Conservation (phyloP, 139 green algal species). For the Coccomyxa sp. region DNA sequence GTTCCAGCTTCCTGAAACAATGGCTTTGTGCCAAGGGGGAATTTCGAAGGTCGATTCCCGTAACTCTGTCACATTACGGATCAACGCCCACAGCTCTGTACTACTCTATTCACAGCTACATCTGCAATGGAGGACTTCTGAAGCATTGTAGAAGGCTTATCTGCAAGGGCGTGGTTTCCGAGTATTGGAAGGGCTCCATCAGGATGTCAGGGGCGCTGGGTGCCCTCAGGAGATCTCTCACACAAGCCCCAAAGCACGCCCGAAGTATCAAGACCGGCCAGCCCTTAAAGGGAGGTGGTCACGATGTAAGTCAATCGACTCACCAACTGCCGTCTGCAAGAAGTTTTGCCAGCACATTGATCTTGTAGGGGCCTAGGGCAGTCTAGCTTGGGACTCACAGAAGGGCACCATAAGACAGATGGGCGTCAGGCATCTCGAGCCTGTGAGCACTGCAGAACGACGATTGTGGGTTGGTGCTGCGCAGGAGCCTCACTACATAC, state of each 20-base stretch:
- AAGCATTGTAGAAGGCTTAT: neutral
- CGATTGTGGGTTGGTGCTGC: neutral
- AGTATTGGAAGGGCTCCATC: neutral
- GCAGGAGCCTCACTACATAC: neutral
- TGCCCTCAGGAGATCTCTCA: neutral
- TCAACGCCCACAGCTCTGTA: neutral
- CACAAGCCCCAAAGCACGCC: neutral
- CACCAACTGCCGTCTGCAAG: neutral
- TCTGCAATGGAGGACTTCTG: neutral
- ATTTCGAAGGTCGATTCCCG: neutral
- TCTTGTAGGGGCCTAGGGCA: neutral
- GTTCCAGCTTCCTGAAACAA: neutral
- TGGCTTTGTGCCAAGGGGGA: no score
- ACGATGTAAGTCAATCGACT: neutral
- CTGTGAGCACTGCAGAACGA: neutral
- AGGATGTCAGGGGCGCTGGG: neutral
- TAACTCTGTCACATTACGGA: neutral
- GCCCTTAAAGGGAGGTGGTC: neutral
- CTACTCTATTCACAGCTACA: neutral
- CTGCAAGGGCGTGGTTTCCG: neutral
- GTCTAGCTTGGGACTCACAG: neutral
- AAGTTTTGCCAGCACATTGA: neutral
- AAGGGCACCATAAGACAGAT: neutral
- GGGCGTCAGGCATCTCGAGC: neutral
- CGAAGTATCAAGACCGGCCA: neutral